Percentiles rank a stretch among this genome's conserved stretches.
These are phyloP conservation scores for Blastomyces percursus DNA, from an alignment of 2,329 filamentous ascomycete genomes.

Conservation along the genomic window DNA sequence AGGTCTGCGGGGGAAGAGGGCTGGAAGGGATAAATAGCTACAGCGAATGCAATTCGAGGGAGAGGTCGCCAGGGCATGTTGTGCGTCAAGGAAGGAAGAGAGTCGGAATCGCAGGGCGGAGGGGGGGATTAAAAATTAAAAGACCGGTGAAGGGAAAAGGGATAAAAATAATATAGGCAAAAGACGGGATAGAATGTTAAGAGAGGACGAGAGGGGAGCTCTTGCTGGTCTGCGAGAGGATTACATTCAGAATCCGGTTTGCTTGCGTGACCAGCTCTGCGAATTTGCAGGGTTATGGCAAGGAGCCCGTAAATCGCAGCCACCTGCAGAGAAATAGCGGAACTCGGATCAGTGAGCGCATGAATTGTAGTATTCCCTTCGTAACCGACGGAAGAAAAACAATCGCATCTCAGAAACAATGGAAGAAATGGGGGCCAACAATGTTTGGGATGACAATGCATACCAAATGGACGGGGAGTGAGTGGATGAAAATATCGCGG, in stretches of 20 bases:
- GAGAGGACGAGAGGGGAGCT: background rate
- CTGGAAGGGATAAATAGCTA: conserved; percentile 89
- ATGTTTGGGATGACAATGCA: background rate
- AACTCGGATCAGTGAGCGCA: background rate
- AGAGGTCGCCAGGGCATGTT: conserved; percentile 94
- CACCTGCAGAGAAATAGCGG: background rate
- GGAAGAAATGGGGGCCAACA: background rate
- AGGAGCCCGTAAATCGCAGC: background rate
- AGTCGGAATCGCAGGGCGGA: background rate
- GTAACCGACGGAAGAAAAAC: background rate
- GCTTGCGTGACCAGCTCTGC: background rate
- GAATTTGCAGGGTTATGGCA: background rate
- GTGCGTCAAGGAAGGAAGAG: background rate
- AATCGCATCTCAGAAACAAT: background rate
- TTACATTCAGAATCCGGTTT: background rate
- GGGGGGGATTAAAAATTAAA: background rate
- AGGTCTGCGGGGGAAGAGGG: conserved; percentile 80
- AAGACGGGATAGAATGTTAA: conserved; percentile 1
- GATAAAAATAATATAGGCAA: background rate
- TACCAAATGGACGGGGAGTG: background rate
- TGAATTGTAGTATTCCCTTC: background rate
- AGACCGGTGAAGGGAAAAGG: background rate
- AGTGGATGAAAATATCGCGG: background rate
- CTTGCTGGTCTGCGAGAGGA: background rate
- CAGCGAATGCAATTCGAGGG: conserved; percentile 92